Conservation (phyloP, 106 monocot species). For the Cymbidium sinense region DNA sequence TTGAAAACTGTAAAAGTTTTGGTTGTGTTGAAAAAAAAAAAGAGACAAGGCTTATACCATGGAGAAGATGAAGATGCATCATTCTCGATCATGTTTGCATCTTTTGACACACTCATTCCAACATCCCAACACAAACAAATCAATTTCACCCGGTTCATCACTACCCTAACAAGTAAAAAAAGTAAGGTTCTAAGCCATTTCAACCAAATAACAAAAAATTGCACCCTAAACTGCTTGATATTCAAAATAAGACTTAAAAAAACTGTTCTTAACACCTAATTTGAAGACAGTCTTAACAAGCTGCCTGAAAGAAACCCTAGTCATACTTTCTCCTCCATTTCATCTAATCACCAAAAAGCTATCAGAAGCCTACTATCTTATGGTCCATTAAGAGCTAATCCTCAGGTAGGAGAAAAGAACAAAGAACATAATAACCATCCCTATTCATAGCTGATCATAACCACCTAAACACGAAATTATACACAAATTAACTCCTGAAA, state of each 20-base stretch:
- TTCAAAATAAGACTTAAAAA: not conserved
- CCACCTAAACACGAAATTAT: not conserved
- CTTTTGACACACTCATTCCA: too few relatives aligned
- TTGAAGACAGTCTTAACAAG: not conserved
- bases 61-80: too few relatives aligned
- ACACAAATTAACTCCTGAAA: not conserved
- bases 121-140: not conserved
- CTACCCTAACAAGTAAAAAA: not conserved
- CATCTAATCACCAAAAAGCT: not conserved
- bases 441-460: not conserved
- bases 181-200: not conserved
- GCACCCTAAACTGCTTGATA: not conserved
- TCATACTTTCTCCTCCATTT: not conserved
- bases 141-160: not conserved
- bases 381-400: not conserved
- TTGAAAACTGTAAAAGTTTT: too few relatives aligned
- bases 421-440: not conserved
- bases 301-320: not conserved
- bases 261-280: not conserved
- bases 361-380: not conserved
- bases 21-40: too few relatives aligned
- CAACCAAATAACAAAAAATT: too few relatives aligned
- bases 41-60: too few relatives aligned
- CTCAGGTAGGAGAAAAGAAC: not conserved
- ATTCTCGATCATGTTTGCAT: too few relatives aligned